phyloP scores from a whole-genome alignment of 2,329 filamentous ascomycete species.

The Cytospora piceae region DNA sequence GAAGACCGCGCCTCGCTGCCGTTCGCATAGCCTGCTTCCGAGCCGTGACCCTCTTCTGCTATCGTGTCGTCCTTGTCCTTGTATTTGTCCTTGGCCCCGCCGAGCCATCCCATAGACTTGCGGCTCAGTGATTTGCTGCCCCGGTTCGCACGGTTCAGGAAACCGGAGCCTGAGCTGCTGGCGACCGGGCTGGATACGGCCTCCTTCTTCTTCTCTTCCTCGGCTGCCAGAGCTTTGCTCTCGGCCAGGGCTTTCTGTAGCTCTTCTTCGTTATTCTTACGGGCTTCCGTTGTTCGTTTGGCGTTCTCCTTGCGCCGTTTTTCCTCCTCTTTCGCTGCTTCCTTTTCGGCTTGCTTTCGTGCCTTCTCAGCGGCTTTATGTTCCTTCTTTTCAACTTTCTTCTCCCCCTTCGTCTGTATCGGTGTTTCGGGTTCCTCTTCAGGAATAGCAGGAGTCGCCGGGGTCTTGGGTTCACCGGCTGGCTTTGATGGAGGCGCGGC shows the following conservation, averaged over 20 bases:
- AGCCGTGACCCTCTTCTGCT: conserved; percentile 37
- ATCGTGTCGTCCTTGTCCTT: conserved; percentile 39
- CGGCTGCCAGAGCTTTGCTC: conserved; percentile 65
- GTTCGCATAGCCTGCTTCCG: conserved; percentile 34
- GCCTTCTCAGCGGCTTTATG: conserved; percentile 58
- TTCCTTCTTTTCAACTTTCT: conserved; percentile 72
- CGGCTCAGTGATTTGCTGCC: conserved; percentile 79
- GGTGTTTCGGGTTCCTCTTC: conserved; percentile 54
- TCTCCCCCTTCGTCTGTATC: conserved; percentile 60
- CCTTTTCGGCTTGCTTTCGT: conserved; percentile 50
- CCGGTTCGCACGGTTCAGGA: conserved; percentile 69
- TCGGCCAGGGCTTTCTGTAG: conserved; percentile 66
- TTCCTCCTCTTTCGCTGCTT: conserved; percentile 49
- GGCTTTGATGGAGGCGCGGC: conserved; percentile 38
- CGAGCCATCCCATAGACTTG: conserved; percentile 71
- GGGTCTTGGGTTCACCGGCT: conserved; percentile 34
- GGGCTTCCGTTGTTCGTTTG: conserved; percentile 42
- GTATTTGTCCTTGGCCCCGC: conserved; percentile 42
- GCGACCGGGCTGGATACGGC: conserved; percentile 34
- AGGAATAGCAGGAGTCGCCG: conserved; percentile 40
- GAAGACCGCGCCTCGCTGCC: conserved; percentile 32
- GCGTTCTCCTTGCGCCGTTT: conserved; percentile 45
- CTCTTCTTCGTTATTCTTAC: conserved; percentile 63
- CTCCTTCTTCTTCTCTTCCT: conserved; percentile 51
- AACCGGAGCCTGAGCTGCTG: conserved; percentile 39